Conservation (phyloP, 768 basidiomycete genomes). For the Hericium rajendrae region DNA sequence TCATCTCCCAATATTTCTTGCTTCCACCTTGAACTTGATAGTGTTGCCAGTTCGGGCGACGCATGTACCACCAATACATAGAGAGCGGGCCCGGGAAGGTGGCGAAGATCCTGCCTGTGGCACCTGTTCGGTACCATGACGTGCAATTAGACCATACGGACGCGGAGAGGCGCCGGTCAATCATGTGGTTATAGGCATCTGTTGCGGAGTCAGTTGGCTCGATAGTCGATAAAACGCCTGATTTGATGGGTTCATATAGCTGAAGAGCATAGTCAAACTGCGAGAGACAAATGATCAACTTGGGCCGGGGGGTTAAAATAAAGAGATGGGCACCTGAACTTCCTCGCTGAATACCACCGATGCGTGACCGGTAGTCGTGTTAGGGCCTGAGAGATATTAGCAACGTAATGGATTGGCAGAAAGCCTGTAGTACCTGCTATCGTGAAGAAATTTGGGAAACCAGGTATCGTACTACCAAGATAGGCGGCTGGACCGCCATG, state of each 20-base stretch:
- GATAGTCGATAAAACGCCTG: conserved; percentile 4
- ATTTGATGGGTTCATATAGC: not conserved
- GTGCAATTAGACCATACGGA: conserved; percentile 7
- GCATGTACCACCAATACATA: conserved; percentile 9
- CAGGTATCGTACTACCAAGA: conserved; percentile 23
- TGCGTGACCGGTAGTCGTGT: conserved; percentile 15
- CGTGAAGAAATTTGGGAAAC: conserved; percentile 29
- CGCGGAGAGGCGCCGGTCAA: conserved; percentile 2
- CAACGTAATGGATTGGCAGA: not conserved
- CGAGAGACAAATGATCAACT: not conserved
- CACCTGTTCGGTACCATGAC: conserved; percentile 10
- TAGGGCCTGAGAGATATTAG: conserved; percentile 12
- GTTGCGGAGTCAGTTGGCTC: conserved; percentile 11
- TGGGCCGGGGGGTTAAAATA: not conserved
- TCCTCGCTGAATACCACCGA: conserved; percentile 17
- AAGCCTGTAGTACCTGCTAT: conserved; percentile 18
- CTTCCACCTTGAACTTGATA: not conserved
- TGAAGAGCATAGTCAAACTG: not conserved
- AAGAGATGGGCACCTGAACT: conserved; percentile 5
- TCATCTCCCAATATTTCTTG: not conserved
- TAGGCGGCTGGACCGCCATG: conserved; percentile 27
- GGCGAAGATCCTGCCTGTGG: conserved; percentile 1
- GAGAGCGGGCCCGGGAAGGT: conserved; percentile 9
- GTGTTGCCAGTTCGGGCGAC: conserved; percentile 5
- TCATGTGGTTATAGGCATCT: conserved; percentile 6